Conservation (phyloP, 2,329 filamentous ascomycete species). For the Teratosphaeria zuluensis region DNA sequence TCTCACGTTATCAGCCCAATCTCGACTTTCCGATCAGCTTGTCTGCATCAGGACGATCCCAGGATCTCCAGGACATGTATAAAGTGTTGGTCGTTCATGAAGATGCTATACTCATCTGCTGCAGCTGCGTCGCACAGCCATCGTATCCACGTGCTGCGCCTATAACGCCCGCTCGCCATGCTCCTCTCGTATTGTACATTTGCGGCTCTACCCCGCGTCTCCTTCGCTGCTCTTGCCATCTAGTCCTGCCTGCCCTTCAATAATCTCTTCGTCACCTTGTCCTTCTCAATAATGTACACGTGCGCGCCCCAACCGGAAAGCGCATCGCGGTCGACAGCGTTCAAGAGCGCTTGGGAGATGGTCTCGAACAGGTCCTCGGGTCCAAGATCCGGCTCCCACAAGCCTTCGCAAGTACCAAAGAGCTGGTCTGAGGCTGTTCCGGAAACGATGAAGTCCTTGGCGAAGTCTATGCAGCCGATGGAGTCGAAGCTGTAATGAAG, state of each 20-base stretch:
- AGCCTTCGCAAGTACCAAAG: slow-evolving; percentile 94
- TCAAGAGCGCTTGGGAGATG: slow-evolving; percentile 88
- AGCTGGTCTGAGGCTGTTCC: slow-evolving; percentile 95
- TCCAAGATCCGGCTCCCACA: slow-evolving; percentile 94
- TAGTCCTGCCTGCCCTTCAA: slow-evolving; percentile 91
- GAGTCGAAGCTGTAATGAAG: slow-evolving; percentile 61
- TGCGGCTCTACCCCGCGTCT: background rate
- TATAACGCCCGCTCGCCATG: background rate
- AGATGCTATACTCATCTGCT: background rate
- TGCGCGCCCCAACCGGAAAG: slow-evolving; percentile 97
- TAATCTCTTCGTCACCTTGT: slow-evolving; percentile 98
- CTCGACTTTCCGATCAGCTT: background rate
- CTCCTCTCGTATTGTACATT: background rate
- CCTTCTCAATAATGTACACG: slow-evolving; percentile 99
- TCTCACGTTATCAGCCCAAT: background rate
- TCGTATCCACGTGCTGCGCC: background rate
- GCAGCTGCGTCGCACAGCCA: background rate
- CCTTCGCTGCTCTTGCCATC: background rate
- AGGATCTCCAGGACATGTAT: background rate
- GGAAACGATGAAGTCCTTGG: slow-evolving; percentile 97
- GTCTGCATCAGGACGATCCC: background rate
- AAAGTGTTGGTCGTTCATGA: background rate
- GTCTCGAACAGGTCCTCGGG: slow-evolving; percentile 97
- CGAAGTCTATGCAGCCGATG: slow-evolving; percentile 98
- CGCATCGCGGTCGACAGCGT: slow-evolving; percentile 92